Base-by-base conservation (phyloP, 2,329 filamentous ascomycete species). In the Hypoxylon sp. region DNA sequence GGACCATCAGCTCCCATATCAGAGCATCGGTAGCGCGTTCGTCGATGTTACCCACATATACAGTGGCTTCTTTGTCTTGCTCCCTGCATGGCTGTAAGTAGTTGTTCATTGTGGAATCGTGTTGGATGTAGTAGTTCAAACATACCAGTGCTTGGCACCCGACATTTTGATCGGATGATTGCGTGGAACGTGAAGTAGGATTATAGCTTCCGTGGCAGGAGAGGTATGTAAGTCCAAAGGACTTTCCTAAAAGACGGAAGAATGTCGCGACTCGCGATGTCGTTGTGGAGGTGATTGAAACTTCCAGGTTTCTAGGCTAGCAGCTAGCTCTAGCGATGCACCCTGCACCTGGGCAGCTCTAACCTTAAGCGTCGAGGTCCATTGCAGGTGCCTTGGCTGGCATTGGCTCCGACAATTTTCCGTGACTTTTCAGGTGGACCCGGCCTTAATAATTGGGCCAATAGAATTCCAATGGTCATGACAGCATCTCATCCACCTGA, bases 11-110 rank as follows among this genome's bases (percentile, higher is more conserved):
- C 84, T 99, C 96, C 90, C 96, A 97, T 72, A 99, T 89, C 72
- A 97, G 87, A 73, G 91, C 90, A 77, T 97, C 93, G 48, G 91
- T 91, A 71, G 96, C 92, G 79, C 96, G 93, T 84, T 99, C 96
- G 83, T 99, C 96, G 75, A 99, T 93, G 80, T 98, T 98, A 77
- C 96, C 96, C 73, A 98, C 93, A 80, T 99, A 99, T 78, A 98
- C 92, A 43, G 96, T 98, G 73, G 94, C 94, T 81, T 98, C 95
- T 81, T 97, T 97, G 81, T 98, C 95, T 84, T 98, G 95, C 79
- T 97, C 93, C 92, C 91, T 94, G 16, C 11, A 21, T 21, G 11
- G 9, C 23, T 5, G 23, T 56, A n/a, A 74, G 74, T 67, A 77
- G 69, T 25, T 21, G 7, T 25, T 67, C 23, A n/a, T 51, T 19